Evolutionary conservation across 2,329 filamentous ascomycete genomes (phyloP), one percentile per base, ranked within the genome.

Genomic region (Monosporascus sp.): DNA sequence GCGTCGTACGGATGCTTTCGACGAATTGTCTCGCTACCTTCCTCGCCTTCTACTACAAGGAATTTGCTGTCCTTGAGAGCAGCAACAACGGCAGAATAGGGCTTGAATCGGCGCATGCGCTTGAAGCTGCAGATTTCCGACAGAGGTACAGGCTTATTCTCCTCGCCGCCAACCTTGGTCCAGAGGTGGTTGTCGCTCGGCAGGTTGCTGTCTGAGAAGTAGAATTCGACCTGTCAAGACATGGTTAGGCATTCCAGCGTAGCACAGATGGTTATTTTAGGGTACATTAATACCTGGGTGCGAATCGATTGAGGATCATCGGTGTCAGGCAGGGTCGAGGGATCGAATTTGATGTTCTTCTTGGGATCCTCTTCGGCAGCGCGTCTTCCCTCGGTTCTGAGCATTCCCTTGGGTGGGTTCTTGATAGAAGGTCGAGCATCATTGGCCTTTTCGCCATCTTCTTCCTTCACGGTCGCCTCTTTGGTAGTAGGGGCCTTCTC

Each of bases 51-150:
- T 52, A 97, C 73, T 7, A 88, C 83, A 49, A 99, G 79, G 56
- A 85, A 74, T 31, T 81, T 79, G 75, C 90, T 94, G 22, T 88
- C 83, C 71, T 87, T 88, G 50, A 97, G 82, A 37, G 94, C 93
- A 51, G 85, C 84, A 56, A 97, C 86, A 44, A 99, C 83, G 53
- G 88, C 87, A 52, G 83, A 85, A 76, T 91, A 92, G 43, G 91
- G 90, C 74, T 94, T 86, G 82, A 97, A 99, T 65, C 87, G 88
- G 61, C 85, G 87, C 95, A 99, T 99, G 71, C 95, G 91, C 76
- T 92, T 93, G 81, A 99, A 99, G 50, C 77, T 85, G 78, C 86
- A 84, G 61, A 99, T 84, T 57, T 86, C 82, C 66, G 86, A 85
- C 61, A 99, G 78, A 22, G 86, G 77, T 38, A 99, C 86, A 44